Evolutionary conservation across 2,329 filamentous ascomycete species (phyloP), one percentile per base, ranked within the genome.

Genomic region (Arthrinium phaeospermum): DNA sequence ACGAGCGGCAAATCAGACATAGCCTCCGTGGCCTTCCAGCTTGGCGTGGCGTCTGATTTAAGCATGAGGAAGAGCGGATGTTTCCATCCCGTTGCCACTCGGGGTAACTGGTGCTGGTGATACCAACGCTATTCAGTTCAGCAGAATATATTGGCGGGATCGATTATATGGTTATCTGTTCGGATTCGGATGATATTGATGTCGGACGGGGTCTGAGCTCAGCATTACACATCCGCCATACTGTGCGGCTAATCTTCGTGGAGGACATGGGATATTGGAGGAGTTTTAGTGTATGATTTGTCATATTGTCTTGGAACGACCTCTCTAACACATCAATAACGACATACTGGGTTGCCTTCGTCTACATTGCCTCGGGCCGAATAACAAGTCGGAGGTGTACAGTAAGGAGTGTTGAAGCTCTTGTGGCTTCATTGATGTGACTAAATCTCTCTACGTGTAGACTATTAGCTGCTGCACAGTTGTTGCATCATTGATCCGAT

Each of bases 161-260:
- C 12, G 19, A 24, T 13, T 24, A 41, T 22, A 64, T 64, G 34
- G 34, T 14, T 64, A 64, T 41, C 16, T 37, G 30, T 27, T 37
- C 14, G 5, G n/a, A 41, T 37, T n/a, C 7, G 3, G 30, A 27
- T 12, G 53, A 34, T 61, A 12, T 37, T n/a, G 53, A 37, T n/a
- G 57, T 64, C 34, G 19, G 34, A 41, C 8, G 34, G 7, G 34
- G 22, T 41, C 34, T 64, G 57, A 14, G n/a, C 10, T 41, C 14
- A 64, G 19, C 34, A 64, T 64, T 41, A 37, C 57, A 64, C 22
- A 61, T 41, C 57, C 57, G 57, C 57, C 19, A 64, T 41, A 14
- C 34, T 64, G 34, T 41, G 57, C 57, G 57, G 57, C 34, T 41
- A 64, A 64, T 64, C 57, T 64, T 41, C 4, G 57, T n/a, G 57